Evolutionary conservation across 1,284 basidiomycete species (phyloP).

Genomic region (Ceratobasidium sp.): DNA sequence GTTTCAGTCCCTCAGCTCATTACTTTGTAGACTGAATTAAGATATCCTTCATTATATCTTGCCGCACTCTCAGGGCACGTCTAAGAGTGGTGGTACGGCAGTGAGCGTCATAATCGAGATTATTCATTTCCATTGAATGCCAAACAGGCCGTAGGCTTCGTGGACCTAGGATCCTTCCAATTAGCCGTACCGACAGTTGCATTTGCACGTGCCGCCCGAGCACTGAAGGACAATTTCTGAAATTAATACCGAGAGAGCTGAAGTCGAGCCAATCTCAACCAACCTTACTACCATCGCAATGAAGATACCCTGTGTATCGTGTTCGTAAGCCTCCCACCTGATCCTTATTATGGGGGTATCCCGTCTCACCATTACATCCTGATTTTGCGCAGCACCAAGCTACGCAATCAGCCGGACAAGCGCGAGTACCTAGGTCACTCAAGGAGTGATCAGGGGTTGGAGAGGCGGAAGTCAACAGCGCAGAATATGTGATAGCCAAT

Average conservation of each 20-base stretch:
- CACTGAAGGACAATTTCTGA: constrained; percentile 1
- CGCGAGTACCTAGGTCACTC: not conserved
- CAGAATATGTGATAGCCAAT: not conserved
- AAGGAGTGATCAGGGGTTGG: not conserved
- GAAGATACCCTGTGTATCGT: not conserved
- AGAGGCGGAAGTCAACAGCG: not conserved
- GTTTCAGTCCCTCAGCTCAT: too few species aligned
- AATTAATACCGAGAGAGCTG: not conserved
- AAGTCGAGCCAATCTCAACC: constrained; percentile 1
- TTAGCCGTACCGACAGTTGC: not conserved
- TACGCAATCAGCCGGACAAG: not conserved
- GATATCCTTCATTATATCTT: too few species aligned
- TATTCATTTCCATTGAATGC: too few species aligned
- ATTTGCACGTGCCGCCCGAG: not conserved
- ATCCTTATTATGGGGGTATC: too few species aligned
- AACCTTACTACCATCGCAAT: constrained; percentile 16
- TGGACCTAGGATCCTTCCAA: not conserved
- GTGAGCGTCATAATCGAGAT: too few species aligned
- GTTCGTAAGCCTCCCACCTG: not conserved
- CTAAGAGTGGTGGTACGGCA: too few species aligned
- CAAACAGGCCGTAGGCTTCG: too few species aligned
- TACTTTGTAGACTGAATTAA: too few species aligned
- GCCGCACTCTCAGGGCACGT: too few species aligned
- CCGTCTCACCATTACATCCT: constrained; percentile 21
- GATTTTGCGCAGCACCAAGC: not conserved